phyloP scores from a whole-genome alignment of 768 basidiomycete genomes.

The Collybiopsis luxurians region DNA sequence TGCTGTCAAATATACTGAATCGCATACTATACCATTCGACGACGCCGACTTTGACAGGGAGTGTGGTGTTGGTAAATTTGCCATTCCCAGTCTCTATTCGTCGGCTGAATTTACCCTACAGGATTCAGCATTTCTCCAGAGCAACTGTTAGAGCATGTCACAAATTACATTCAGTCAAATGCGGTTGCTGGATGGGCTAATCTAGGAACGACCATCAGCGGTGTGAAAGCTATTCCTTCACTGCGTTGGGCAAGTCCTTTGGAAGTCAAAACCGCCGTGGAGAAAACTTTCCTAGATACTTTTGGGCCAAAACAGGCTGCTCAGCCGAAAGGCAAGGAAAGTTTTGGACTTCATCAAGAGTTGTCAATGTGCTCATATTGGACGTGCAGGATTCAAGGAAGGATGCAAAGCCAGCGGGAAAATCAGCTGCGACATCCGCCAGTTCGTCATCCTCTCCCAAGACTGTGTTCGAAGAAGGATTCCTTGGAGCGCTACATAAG shows the following conservation, averaged over 20 bases:
- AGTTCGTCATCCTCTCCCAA: constrained; percentile 41
- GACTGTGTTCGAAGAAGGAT: constrained; percentile 91
- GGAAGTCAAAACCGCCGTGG: constrained; percentile 80
- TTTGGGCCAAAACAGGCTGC: constrained; percentile 74
- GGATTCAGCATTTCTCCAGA: constrained; percentile 76
- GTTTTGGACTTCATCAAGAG: neutral
- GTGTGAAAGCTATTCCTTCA: constrained; percentile 56
- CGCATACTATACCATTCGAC: constrained; percentile 58
- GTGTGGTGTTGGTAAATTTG: constrained; percentile 82
- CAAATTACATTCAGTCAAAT: constrained; percentile 54
- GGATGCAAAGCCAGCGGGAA: constrained; percentile 27
- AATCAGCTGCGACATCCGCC: constrained; percentile 23
- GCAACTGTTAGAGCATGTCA: constrained; percentile 56
- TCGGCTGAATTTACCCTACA: constrained; percentile 26
- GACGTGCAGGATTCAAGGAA: constrained; percentile 46
- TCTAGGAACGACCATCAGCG: constrained; percentile 65
- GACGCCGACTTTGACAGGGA: constrained; percentile 68
- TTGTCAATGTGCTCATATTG: neutral
- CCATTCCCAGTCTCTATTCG: neutral
- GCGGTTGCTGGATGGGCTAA: constrained; percentile 68
- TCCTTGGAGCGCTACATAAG: constrained; percentile 88
- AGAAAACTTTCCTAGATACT: constrained; percentile 58
- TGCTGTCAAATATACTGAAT: constrained; percentile 73
- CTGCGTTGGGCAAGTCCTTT: constrained; percentile 83
- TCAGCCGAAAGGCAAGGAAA: constrained; percentile 67